Base-by-base conservation (phyloP, 345 rosid genomes). In the Brassica rapa region DNA sequence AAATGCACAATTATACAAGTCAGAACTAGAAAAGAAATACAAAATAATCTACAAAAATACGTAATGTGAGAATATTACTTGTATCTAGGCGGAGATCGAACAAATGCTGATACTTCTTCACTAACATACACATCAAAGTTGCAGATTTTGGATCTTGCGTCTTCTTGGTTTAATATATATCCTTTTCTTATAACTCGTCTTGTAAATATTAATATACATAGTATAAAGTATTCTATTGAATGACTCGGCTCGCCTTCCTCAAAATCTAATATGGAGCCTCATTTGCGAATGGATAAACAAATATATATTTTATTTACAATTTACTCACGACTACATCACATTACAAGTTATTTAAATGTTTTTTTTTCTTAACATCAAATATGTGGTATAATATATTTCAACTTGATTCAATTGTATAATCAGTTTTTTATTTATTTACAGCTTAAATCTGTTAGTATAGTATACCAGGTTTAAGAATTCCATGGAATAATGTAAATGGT, bases 121-220 rank as follows among this genome's bases (percentile, higher is more conserved):
- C 78, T 79, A 79, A 79, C 74, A 73, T 79, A 74, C 78, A 74
- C 74, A 68, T 74, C 63, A 68, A 79, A 79, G 75, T 73, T 73
- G 78, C 82, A 79, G 75, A 80, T 80, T 73, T 80, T 62, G 79
- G 82, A 80, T 80, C 78, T 74, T 80, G 82, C 75, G 82, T 80
- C 73, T 51, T 80, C 82, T 80, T 68, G 82, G 75, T 73, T 80
- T 80, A 68, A 80, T 68, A 80, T 53, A 79, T 61, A 73, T 33
- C 43, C 43, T 59, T 72, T 43, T 66, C 10, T 72, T 29, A 78
- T 37, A 55, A 12, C 76, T 37, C 19, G 16, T 61, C 63, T 68
- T 67, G 8, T 46, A 1, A 60, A 60, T 60, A 60, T 4, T 60
- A 25, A 11, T 60, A 23, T 19, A 8, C n/a, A 27, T 25, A 60